Base-by-base conservation (phyloP, 192 early-diverging fungal genomes). In the Haplosporangium gracile region DNA sequence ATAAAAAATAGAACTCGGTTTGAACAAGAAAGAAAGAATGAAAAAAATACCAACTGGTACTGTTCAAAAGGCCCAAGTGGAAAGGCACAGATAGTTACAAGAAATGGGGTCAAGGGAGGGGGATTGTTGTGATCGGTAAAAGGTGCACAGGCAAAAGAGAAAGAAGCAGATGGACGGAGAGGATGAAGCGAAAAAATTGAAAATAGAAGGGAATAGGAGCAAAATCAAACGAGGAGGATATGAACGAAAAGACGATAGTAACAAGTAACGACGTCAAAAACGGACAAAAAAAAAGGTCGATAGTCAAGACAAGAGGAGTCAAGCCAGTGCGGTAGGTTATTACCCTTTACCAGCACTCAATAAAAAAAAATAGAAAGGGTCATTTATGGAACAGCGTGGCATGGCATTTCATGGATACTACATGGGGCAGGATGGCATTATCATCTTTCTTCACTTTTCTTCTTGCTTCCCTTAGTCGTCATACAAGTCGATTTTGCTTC, bases 361-460 rank as follows among this genome's bases (percentile, higher is more conserved):
- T 65, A 65, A 32, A 15, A 15, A 29, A 32, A 36, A 57, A n/a
- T 2, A 57, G 18, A 51, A 65, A 34, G 60, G 26, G n/a, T 15
- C 26, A 13, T 3, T 11, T 65, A 65, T 65, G 60, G 60, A 65
- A 65, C 29, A 65, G 20, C 22, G 70, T 42, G 42, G 20, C 39
- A 71, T 71, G 40, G 39, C 36, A 71, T 71, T 65, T 65, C 60
- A 65, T 65, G 60, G 39, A 8, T 39, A 43, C 24, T 20, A 42
- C 39, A 71, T 71, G 70, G 36, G 36, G 36, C 70, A 42, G 38
- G 53, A 75, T 60, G 53, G 74, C 20, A 57, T 55, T 22, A 57
- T n/a, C 72, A 49, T 49, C 13, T 45, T 47, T 55, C 32, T 36
- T 74, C 22, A 9, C 72, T 49, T 74, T 29, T 20, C 18, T 18